Evolutionary conservation across 2,329 filamentous ascomycete genomes (phyloP).

Genomic region (Aspergillus pseudoglaucus): DNA sequence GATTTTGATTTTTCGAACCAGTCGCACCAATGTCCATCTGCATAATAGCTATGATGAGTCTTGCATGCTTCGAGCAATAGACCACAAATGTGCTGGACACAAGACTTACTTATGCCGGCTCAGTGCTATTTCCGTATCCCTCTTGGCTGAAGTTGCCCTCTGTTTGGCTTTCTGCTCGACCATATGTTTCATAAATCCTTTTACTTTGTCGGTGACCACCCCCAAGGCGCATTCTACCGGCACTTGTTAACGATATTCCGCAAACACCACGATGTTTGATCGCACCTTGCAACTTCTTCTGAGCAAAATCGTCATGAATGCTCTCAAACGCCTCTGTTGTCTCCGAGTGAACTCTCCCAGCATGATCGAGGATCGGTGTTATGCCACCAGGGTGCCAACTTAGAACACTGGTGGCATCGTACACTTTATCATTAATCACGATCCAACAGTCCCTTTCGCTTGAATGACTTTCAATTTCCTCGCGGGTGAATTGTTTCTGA

Average conservation of each 20-base stretch:
- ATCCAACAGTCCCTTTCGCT: slow-evolving; percentile 48
- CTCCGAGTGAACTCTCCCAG: slow-evolving; percentile 44
- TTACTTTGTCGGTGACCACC: slow-evolving; percentile 44
- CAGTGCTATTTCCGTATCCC: slow-evolving; percentile 29
- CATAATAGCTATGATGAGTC: not conserved
- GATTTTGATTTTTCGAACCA: slow-evolving; percentile 35
- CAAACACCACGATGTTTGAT: slow-evolving; percentile 34
- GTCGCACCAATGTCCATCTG: slow-evolving; percentile 43
- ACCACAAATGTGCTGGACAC: too few species aligned
- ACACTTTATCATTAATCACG: slow-evolving; percentile 48
- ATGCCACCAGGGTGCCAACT: slow-evolving; percentile 47
- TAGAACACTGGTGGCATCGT: slow-evolving; percentile 44
- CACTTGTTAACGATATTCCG: slow-evolving; percentile 17
- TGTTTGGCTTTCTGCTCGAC: slow-evolving; percentile 38
- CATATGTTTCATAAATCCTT: slow-evolving; percentile 41
- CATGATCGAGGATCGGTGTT: slow-evolving; percentile 44
- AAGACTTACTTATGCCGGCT: slow-evolving; percentile 24
- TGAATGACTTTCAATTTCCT: slow-evolving; percentile 50
- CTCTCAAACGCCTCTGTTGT: slow-evolving; percentile 46
- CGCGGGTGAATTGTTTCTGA: slow-evolving; percentile 46
- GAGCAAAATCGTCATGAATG: slow-evolving; percentile 48
- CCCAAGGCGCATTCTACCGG: slow-evolving; percentile 46
- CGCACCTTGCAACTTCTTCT: slow-evolving; percentile 42
- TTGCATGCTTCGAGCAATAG: not conserved
- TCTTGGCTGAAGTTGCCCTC: slow-evolving; percentile 30